phyloP scores from a whole-genome alignment of 2,329 filamentous ascomycete species.

The Epichloe hybrida region DNA sequence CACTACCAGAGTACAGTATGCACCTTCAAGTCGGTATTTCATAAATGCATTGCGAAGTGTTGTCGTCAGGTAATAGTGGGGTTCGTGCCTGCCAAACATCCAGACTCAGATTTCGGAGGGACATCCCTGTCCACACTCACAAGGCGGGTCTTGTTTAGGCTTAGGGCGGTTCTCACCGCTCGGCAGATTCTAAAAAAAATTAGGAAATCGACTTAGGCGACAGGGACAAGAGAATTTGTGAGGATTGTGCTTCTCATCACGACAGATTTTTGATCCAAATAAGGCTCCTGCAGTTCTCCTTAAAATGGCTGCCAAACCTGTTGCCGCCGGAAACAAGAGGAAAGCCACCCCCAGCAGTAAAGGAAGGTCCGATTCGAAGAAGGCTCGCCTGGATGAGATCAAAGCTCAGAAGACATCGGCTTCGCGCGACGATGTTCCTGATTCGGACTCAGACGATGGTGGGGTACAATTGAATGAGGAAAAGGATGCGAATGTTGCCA shows the following conservation, averaged over 20 bases:
- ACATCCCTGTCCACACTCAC: too few relatives aligned
- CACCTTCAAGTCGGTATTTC: too few relatives aligned
- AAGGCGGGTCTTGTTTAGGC: slow-evolving; percentile 5
- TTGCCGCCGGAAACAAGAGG: slow-evolving; percentile 39
- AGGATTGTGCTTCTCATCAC: neutral
- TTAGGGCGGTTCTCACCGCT: slow-evolving; percentile 20
- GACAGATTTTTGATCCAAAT: neutral
- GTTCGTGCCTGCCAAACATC: too few relatives aligned
- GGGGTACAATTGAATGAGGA: slow-evolving; percentile 32
- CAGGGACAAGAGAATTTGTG: neutral
- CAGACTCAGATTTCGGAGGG: too few relatives aligned
- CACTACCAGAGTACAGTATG: too few relatives aligned
- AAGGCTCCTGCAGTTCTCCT: neutral
- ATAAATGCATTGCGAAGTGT: too few relatives aligned
- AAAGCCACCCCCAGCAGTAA: slow-evolving; percentile 36
- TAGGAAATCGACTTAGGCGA: neutral
- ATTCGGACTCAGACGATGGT: slow-evolving; percentile 33
- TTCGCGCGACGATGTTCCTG: slow-evolving; percentile 25
- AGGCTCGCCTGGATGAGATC: slow-evolving; percentile 30
- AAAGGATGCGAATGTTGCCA: slow-evolving; percentile 17
- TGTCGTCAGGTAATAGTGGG: too few relatives aligned
- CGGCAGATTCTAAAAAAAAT: slow-evolving; percentile 19
- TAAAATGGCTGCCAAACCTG: slow-evolving; percentile 35
- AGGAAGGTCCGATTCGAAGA: slow-evolving; percentile 33
- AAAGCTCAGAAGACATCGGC: slow-evolving; percentile 18